phyloP scores from a whole-genome alignment of 495 filamentous ascomycete species.

The Trichoderma asperelloides region DNA sequence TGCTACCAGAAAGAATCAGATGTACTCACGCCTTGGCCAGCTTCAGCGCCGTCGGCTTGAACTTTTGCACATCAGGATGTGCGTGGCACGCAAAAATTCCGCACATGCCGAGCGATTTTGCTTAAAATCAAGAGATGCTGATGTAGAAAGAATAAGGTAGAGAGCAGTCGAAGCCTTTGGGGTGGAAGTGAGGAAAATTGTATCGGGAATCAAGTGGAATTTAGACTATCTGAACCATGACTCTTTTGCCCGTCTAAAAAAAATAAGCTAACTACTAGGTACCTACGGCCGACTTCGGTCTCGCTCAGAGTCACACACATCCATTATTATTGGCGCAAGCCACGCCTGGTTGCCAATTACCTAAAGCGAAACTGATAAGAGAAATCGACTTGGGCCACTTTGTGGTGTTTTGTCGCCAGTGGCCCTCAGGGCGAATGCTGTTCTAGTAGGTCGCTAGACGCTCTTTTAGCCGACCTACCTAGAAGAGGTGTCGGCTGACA shows the following conservation, averaged over 20 bases:
- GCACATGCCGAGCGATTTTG: conserved; percentile 38
- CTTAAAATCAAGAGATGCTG: not conserved
- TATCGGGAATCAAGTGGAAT: not conserved
- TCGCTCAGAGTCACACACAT: not conserved
- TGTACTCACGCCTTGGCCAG: conserved; percentile 83
- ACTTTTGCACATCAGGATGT: conserved; percentile 92
- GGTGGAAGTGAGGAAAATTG: not conserved
- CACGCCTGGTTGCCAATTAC: not conserved
- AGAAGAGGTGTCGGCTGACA: not conserved
- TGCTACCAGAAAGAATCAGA: conserved; percentile 17
- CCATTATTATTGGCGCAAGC: not conserved
- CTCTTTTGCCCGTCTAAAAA: not conserved
- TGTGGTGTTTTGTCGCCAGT: not conserved
- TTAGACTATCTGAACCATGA: not conserved
- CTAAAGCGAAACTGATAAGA: conserved; percentile 2
- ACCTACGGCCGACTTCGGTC: not conserved
- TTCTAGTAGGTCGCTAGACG: not conserved
- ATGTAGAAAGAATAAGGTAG: not conserved
- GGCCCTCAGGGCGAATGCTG: not conserved
- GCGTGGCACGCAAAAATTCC: conserved; percentile 97
- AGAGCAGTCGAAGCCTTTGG: not conserved
- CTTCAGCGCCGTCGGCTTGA: conserved; percentile 93
- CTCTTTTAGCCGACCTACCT: not conserved
- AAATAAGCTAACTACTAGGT: conserved; percentile 1
- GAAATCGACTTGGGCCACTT: conserved; percentile 1